phyloP scores from a whole-genome alignment of 768 basidiomycete species.

The Psilocybe sp. region DNA sequence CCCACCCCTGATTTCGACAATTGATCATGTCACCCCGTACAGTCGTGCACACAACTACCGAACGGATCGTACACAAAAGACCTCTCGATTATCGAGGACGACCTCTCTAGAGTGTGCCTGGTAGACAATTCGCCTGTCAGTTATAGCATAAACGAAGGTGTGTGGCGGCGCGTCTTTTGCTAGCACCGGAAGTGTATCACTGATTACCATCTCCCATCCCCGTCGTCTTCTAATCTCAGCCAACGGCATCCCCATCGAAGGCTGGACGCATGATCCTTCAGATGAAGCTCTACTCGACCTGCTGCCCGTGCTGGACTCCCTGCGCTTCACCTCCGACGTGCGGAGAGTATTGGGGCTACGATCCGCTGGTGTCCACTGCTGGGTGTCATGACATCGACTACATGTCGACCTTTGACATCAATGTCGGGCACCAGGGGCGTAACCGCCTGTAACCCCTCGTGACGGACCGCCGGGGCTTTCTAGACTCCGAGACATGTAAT shows the following conservation, averaged over 20 bases:
- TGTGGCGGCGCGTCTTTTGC: slow-evolving; percentile 16
- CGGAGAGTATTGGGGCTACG: slow-evolving; percentile 81
- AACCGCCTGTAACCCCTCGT: too few species aligned
- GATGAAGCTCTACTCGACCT: slow-evolving; percentile 97
- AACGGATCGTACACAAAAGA: slow-evolving; percentile 97
- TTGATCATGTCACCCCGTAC: slow-evolving; percentile 3
- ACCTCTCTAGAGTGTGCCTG: slow-evolving; percentile 90
- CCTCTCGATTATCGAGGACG: slow-evolving; percentile 80
- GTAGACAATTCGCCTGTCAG: slow-evolving; percentile 95
- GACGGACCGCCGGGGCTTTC: too few species aligned
- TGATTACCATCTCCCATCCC: slow-evolving; percentile 2
- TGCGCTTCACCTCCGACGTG: slow-evolving; percentile 95
- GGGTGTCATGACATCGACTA: slow-evolving; percentile 1
- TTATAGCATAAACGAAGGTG: slow-evolving; percentile 93
- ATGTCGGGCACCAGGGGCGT: too few species aligned
- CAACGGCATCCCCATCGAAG: slow-evolving; percentile 98
- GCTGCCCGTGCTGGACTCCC: slow-evolving; percentile 90
- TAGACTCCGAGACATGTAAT: too few species aligned
- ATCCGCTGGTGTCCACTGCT: slow-evolving; percentile 33
- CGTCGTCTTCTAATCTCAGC: slow-evolving; percentile 44
- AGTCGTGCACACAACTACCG: slow-evolving; percentile 91
- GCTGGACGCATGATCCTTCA: slow-evolving; percentile 96
- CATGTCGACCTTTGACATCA: too few species aligned
- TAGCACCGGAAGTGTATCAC: neutral
- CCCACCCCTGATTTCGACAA: slow-evolving; percentile 5